Base-by-base conservation (phyloP, 2,329 filamentous ascomycete species). In the Myriosclerotinia curreyana region DNA sequence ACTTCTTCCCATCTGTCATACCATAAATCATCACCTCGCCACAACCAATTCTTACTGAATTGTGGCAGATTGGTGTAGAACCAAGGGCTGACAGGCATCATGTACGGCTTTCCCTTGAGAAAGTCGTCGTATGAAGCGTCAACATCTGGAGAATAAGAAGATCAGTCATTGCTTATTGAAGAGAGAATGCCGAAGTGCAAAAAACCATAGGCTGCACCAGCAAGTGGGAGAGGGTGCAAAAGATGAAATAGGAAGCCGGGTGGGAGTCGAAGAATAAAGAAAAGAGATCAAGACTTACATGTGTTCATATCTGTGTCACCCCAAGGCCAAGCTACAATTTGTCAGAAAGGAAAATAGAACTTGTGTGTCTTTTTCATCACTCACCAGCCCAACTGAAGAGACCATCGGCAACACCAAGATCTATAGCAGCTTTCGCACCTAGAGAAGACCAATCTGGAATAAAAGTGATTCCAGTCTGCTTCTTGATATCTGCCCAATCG, bases 21-120 rank as follows among this genome's bases (percentile, higher is more conserved):
- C 68, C 74, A 77, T 6, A 78, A 72, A 17, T 74, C 67, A 64
- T 79, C 76, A 51, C 75, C 73, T 38, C 75, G 75, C 61, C 77
- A 79, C 0, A 78, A 71, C 76, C 77, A 79, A 53, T 78, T 78
- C 68, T 78, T 78, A n/a, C 66, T 63, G 51, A 76, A 77, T 38
- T 65, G 49, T 20, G 69, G 67, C 53, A 69, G 68, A 56, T 69
- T 67, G 7, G 69, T 69, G 22, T 49, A 65, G 53, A 70, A 82
- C 74, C 66, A 81, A 66, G 71, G 70, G 76, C 65, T 78, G 71
- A 70, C 65, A 62, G 68, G 68, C 25, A 66, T 68, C 58, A 70
- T 66, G 28, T 69, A 69, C 49, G 68, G 62, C 40, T 66, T 68
- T 50, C 54, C 59, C 46, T 25, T 62, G 34, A 70, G 64, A 48